Base-by-base conservation (phyloP, 371 early-diverging fungal species). In the Blastocladiella emersonii region DNA sequence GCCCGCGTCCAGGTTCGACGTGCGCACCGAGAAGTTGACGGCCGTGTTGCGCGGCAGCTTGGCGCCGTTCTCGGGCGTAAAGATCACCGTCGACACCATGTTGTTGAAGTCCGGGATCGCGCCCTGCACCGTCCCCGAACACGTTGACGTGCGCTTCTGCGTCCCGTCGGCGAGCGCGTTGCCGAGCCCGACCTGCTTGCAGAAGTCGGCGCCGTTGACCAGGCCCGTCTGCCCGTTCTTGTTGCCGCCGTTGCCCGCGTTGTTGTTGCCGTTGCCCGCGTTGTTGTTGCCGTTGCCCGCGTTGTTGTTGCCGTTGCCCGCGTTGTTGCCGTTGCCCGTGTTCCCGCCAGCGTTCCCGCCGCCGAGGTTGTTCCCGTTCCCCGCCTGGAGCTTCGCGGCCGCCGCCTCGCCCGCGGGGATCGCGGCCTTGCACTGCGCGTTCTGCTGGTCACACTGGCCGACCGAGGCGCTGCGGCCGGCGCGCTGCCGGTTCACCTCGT, bases 1-100 rank as follows among this genome's bases (percentile, higher is more conserved):
- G 45, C 76, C 76, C 41, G 71, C 64, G 23, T 64, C 53, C 51
- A 75, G 53, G 66, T 70, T 68, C 17, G 23, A 30, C 53, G 57
- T 65, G 53, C 64, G 34, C 53, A 75, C 55, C 27, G 15, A 1
- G 55, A 75, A 66, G 65, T 55, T 65, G 35, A 64, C 25, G 64
- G 62, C 64, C 27, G 61, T 0, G 61, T 43, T n/a, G 34, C 60
- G 53, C 56, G 51, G 34, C n/a, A 73, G 17, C 34, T 61, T 66
- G 21, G 65, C 64, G n/a, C 68, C 72, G 64, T 2, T 32, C 15
- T 1, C 62, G 55, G 76, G 76, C 34, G 45, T 10, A 37, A 62
- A 13, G 60, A 75, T 75, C 53, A 75, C n/a, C 17, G 73, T 63
- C 35, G 72, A 72, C 43, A 74, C 72, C 76, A 75, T 75, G 27